Percentiles rank a stretch among this genome's conserved stretches.
Evolutionary conservation across 805 yeast species (phyloP).

Genomic region (Schizosaccharomyces osmophilus): DNA sequence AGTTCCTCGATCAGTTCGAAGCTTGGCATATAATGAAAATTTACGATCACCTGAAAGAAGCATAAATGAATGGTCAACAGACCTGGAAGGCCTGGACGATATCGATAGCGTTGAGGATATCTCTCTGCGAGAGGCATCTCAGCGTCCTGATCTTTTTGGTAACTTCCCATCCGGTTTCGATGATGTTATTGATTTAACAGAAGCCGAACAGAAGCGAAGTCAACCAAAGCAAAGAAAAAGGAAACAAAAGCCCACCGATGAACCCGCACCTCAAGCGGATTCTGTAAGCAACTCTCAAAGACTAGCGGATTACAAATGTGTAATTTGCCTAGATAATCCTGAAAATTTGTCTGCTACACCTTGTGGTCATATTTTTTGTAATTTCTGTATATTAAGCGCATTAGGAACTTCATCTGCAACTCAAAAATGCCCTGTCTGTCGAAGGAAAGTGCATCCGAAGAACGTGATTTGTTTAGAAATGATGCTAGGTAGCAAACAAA

Average conservation of each 20-base stretch:
- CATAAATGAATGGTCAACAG: no score
- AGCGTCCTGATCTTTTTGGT: no score
- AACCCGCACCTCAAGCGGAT: background rate
- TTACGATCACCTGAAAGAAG: no score
- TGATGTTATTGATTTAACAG: background rate
- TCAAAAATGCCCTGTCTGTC: background rate
- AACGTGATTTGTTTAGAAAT: background rate
- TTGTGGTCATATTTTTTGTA: slow-evolving; percentile 15
- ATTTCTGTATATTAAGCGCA: background rate
- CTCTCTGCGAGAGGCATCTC: no score
- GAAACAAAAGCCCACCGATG: background rate
- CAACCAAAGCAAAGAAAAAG: background rate
- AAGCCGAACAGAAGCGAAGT: background rate
- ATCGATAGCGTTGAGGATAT: no score
- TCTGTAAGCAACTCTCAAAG: background rate
- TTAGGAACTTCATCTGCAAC: background rate
- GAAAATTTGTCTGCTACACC: slow-evolving; percentile 12
- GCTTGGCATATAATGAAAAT: no score
- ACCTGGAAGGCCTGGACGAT: no score
- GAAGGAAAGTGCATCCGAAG: background rate
- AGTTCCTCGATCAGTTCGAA: no score
- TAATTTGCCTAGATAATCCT: slow-evolving; percentile 14
- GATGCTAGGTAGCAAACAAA: background rate
- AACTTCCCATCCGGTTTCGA: no score
- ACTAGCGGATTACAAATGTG: slow-evolving; percentile 9